A percentile compares a stretch with the other conserved stretches of the same genome.
Conservation (phyloP, 2,329 filamentous ascomycete species). For the Venturia aucupariae region DNA sequence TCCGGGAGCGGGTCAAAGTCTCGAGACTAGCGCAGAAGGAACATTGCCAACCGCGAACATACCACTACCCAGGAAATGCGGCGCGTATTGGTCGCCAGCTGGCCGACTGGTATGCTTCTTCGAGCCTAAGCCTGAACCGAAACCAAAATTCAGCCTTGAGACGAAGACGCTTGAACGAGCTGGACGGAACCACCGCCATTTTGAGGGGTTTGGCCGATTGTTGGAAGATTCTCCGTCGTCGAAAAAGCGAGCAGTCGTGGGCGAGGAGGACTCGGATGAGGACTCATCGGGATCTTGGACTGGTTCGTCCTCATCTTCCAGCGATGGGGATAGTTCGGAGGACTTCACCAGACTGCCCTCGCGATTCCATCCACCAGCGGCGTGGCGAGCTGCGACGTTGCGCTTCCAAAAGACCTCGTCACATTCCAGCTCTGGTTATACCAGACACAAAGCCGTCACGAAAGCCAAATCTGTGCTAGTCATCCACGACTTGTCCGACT, state of each 20-base stretch:
- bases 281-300: slow-evolving; percentile 17
- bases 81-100: slow-evolving; percentile 48
- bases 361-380: slow-evolving; percentile 40
- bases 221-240: slow-evolving; percentile 36
- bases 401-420: slow-evolving; percentile 47
- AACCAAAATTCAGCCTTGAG: slow-evolving; percentile 39
- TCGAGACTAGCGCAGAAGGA: slow-evolving; percentile 41
- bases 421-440: slow-evolving; percentile 23
- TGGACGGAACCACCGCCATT: slow-evolving; percentile 43
- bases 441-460: slow-evolving; percentile 23
- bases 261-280: slow-evolving; percentile 28
- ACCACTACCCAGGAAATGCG: slow-evolving; percentile 50
- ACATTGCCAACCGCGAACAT: slow-evolving; percentile 49
- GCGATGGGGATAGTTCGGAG: slow-evolving; percentile 27
- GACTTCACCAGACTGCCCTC: slow-evolving; percentile 36
- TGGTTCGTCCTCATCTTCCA: slow-evolving; percentile 24
- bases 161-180: slow-evolving; percentile 39
- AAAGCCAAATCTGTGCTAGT: slow-evolving; percentile 60
- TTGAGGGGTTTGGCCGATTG: slow-evolving; percentile 53
- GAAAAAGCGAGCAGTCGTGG: not conserved
- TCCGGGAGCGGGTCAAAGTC: slow-evolving; percentile 32
- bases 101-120: slow-evolving; percentile 52
- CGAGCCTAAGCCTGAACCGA: slow-evolving; percentile 42
- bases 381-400: slow-evolving; percentile 43
- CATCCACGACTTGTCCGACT: slow-evolving; percentile 58